Evolutionary conservation across 2,329 filamentous ascomycete species (phyloP).

Genomic region (Monosporascus ibericus): DNA sequence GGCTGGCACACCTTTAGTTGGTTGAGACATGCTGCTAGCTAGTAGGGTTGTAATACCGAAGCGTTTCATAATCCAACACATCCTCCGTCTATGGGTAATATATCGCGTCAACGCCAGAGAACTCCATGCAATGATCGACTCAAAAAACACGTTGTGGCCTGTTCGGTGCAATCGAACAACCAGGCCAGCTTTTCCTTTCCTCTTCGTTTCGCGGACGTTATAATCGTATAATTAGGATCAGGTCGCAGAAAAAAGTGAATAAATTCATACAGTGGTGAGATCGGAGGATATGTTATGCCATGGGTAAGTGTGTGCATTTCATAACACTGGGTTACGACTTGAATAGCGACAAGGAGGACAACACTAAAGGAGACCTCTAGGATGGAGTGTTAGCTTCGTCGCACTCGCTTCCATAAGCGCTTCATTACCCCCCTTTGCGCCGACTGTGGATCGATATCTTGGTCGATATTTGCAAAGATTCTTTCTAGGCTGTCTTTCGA

Average conservation of each 20-base stretch:
- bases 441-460: constrained; percentile 36
- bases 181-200: not conserved
- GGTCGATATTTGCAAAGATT: constrained; percentile 48
- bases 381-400: constrained; percentile 27
- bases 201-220: not conserved
- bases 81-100: not conserved
- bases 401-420: constrained; percentile 58
- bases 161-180: not conserved
- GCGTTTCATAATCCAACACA: no score
- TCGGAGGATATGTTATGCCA: not conserved
- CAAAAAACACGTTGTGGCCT: not conserved
- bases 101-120: not conserved
- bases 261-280: not conserved
- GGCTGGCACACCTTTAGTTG: no score
- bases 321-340: no score
- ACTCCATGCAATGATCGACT: not conserved
- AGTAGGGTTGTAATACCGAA: no score
- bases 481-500: constrained; percentile 49
- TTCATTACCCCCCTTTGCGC: constrained; percentile 52
- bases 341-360: not conserved
- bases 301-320: no score
- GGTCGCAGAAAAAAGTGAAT: not conserved
- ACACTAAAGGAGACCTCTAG: not conserved
- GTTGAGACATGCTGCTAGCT: no score
- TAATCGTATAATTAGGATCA: not conserved